Conservation (phyloP, 306 rosid genomes). For the Betula pendula region DNA sequence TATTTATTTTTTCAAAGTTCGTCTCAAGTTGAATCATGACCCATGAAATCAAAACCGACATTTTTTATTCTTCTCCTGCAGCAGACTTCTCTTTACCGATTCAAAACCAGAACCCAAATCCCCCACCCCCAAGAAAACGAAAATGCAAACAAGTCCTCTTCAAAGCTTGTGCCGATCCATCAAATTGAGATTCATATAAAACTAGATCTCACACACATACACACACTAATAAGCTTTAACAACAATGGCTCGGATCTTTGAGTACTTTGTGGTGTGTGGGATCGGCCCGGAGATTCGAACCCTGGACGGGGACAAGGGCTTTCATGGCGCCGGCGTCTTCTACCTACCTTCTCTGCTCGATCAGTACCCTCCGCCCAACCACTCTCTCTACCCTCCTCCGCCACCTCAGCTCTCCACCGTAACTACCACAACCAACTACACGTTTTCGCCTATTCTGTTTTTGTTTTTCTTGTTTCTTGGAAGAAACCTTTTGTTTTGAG, state of each 20-base stretch:
- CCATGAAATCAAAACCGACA: too few species aligned
- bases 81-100: not conserved
- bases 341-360: constrained; percentile 85
- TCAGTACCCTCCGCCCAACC: constrained; percentile 71
- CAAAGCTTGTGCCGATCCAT: not conserved
- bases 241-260: constrained; percentile 91
- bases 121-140: not conserved
- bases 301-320: constrained; percentile 79
- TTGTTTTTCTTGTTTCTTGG: constrained; percentile 14
- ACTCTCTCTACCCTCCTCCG: constrained; percentile 86
- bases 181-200: not conserved
- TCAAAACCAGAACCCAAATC: not conserved
- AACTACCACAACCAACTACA: constrained; percentile 26
- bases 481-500: not conserved
- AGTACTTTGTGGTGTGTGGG: constrained; percentile 94
- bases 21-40: too few species aligned
- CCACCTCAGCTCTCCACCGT: constrained; percentile 97
- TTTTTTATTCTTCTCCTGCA: too few species aligned
- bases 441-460: constrained; percentile 2
- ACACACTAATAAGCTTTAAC: not conserved
- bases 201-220: not conserved
- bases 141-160: not conserved
- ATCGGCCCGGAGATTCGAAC: constrained; percentile 96
- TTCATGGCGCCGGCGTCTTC: constrained; percentile 62
- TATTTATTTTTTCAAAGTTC: too few species aligned